Base-by-base conservation (phyloP, 1,284 basidiomycete species). In the Ustilago trichophora region DNA sequence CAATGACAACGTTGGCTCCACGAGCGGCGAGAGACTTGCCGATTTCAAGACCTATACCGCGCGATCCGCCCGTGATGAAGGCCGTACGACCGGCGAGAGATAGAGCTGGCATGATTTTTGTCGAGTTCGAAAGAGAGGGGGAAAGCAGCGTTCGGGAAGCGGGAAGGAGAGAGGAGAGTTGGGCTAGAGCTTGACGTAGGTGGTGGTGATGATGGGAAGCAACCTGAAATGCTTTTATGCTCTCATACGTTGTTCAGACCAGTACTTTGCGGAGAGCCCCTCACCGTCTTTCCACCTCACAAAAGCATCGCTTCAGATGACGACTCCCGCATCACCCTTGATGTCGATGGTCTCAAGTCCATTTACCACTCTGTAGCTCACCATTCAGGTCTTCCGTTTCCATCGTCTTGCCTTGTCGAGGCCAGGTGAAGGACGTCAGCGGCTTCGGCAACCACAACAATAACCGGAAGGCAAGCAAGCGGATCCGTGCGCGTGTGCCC, bases 31-130 rank as follows among this genome's bases (percentile, higher is more conserved):
- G 57, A 10, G 51, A 43, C 34, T 60, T 66, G 35, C 68, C 75
- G 36, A 78, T 76, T 29, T 71, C 68, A 15, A 77, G 70, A 15
- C 76, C 76, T 29, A 78, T 78, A 4, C 76, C 76, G 3, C 76
- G 62, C 2, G 57, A 64, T 0, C 73, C 76, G 27, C 76, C 76
- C 3, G 76, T 77, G 53, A 67, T 77, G 45, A 56, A 58, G 6
- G 65, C 65, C 10, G 65, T 69, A 0, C 52, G 46, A 2, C 59
- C 66, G 19, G 54, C 52, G 3, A 69, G 46, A 1, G 58, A 47
- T 3, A 57, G 37, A 18, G 11, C 47, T 15, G 42, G n/a, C 57
- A 67, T 58, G 1, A 12, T 34, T 34, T 24, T 11, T n/a, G n/a
- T n/a, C n/a, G n/a, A n/a, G n/a, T n/a, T n/a, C n/a, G n/a, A n/a